These are phyloP conservation scores for Infundibulicybe gibba DNA, from an alignment of 768 basidiomycete species.

Conservation along the genomic window DNA sequence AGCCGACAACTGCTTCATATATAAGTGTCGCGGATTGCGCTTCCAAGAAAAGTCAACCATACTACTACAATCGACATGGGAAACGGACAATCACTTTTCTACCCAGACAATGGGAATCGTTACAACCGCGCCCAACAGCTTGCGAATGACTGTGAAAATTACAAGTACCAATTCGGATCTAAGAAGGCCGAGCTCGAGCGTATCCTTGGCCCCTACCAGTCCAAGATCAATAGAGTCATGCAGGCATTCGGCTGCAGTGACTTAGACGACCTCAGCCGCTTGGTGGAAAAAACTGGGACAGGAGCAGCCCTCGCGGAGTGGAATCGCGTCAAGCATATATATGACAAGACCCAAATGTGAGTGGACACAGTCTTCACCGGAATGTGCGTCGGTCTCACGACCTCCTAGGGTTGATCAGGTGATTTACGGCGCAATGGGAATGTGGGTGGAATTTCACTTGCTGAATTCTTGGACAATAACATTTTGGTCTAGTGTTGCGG, in stretches of 20 bases:
- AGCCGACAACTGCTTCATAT: no score
- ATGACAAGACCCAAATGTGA: conserved; percentile 9
- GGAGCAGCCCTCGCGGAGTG: conserved; percentile 9
- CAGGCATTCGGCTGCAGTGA: conserved; percentile 9
- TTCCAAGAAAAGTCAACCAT: no score
- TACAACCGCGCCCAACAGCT: conserved; percentile 10
- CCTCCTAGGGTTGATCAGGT: conserved; percentile 10
- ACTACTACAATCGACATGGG: conserved; percentile 2
- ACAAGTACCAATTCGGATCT: conserved; percentile 4
- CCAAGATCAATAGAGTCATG: conserved; percentile 9
- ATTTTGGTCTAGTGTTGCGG: conserved; percentile 2
- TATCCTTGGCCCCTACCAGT: conserved; percentile 9
- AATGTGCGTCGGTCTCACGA: background rate
- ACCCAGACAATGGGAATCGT: conserved; percentile 11
- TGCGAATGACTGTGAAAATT: conserved; percentile 8
- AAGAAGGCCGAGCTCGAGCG: conserved; percentile 7
- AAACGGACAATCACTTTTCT: conserved; percentile 8
- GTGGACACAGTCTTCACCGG: background rate
- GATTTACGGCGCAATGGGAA: conserved; percentile 7
- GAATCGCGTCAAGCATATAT: conserved; percentile 7
- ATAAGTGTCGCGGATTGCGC: no score
- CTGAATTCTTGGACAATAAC: no score
- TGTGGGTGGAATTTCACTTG: no score
- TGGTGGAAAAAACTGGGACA: conserved; percentile 7
- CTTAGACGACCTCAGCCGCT: conserved; percentile 7